A percentile compares a stretch with the other conserved stretches of the same genome.
Conservation (phyloP, 805 yeast species). For the Nakazawaea wyomingensis region DNA sequence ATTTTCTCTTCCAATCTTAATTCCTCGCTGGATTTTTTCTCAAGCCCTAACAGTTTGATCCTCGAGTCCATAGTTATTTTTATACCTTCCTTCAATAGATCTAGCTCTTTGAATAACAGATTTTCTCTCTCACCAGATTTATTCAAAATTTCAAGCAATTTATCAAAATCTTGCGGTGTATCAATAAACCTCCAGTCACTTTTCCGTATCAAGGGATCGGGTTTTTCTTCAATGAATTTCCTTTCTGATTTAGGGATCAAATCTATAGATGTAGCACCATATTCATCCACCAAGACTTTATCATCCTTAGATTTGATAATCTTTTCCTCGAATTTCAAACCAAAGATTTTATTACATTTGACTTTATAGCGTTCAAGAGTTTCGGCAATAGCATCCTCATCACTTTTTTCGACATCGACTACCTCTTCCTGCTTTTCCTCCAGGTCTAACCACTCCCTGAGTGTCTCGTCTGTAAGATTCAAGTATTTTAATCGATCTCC, state of each 20-base stretch:
- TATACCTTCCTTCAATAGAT: constrained; percentile 46
- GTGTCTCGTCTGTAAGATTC: constrained; percentile 33
- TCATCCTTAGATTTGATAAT: constrained; percentile 20
- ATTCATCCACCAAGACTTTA: constrained; percentile 27
- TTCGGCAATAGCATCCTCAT: too few species aligned
- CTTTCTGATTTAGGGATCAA: constrained; percentile 33
- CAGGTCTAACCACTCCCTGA: constrained; percentile 23
- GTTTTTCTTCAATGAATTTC: constrained; percentile 63
- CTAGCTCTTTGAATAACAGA: constrained; percentile 56
- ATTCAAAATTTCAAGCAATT: constrained; percentile 60
- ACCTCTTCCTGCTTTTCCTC: constrained; percentile 6
- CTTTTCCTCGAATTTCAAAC: constrained; percentile 25
- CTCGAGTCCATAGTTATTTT: constrained; percentile 54
- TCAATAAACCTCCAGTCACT: constrained; percentile 72
- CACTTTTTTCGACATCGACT: background rate
- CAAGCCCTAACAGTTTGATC: constrained; percentile 45
- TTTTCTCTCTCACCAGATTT: constrained; percentile 74
- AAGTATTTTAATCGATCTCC: constrained; percentile 31
- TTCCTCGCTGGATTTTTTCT: constrained; percentile 37
- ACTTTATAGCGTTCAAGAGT: background rate
- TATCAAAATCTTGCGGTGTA: constrained; percentile 47
- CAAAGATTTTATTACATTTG: constrained; percentile 21
- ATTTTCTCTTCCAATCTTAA: constrained; percentile 34
- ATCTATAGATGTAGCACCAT: constrained; percentile 27
- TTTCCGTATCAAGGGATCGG: constrained; percentile 46